These are phyloP conservation scores for Cryphonectria japonica DNA, from an alignment of 2,329 filamentous ascomycete species.

Conservation along the genomic window DNA sequence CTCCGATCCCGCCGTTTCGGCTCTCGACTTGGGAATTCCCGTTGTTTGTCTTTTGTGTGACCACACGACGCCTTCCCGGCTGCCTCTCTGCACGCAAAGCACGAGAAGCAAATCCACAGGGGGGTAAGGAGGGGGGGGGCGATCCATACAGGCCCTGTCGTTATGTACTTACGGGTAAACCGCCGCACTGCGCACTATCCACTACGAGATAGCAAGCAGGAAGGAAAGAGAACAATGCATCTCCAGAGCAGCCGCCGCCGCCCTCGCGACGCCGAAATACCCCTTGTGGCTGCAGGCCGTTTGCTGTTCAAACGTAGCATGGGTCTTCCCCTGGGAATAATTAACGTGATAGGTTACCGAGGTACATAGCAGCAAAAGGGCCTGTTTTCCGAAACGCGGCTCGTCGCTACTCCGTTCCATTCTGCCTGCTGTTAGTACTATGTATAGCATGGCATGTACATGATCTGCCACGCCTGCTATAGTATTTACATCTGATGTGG, in stretches of 20 bases:
- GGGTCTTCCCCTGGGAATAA: background rate
- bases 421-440: background rate
- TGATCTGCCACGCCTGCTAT: background rate
- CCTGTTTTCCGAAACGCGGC: slow-evolving; percentile 1
- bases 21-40: background rate
- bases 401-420: background rate
- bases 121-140: background rate
- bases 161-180: background rate
- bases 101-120: background rate
- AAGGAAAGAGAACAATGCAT: too few relatives aligned
- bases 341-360: background rate
- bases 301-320: background rate
- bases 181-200: background rate
- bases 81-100: background rate
- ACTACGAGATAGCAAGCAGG: too few relatives aligned
- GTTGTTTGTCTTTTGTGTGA: background rate
- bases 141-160: background rate
- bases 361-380: background rate
- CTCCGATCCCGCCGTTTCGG: background rate
- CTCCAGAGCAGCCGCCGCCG: too few relatives aligned
- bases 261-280: background rate
- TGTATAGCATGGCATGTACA: background rate
- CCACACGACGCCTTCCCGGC: background rate
- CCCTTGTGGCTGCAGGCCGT: background rate
- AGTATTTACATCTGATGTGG: background rate